Conservation (phyloP, 345 rosid species). For the Sonneratia alba region DNA sequence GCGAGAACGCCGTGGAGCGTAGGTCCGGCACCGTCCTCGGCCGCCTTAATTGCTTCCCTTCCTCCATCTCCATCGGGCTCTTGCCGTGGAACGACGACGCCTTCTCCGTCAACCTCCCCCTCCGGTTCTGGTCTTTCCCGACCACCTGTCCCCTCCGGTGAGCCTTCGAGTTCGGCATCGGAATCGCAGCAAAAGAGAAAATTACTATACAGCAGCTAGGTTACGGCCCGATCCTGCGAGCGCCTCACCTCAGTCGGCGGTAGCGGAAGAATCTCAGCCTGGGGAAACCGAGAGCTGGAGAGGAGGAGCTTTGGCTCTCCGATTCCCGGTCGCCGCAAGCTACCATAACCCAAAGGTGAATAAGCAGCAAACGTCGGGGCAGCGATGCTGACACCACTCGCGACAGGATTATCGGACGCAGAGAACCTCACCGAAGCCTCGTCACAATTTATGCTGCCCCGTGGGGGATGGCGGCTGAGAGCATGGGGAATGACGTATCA, state of each 20-base stretch:
- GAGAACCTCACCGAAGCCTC: background rate
- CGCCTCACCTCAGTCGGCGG: slow-evolving; percentile 35
- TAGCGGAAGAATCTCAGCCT: slow-evolving; percentile 41
- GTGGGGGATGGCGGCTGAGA: too few relatives aligned
- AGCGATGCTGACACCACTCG: too few relatives aligned
- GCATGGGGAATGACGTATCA: too few relatives aligned
- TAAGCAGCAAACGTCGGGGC: slow-evolving; percentile 5
- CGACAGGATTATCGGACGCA: background rate
- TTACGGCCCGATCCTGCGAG: background rate
- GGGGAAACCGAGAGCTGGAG: slow-evolving; percentile 53
- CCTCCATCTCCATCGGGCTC: slow-evolving; percentile 19
- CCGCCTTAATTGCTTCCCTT: slow-evolving; percentile 33
- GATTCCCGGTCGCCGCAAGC: slow-evolving; percentile 28
- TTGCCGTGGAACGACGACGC: slow-evolving; percentile 65
- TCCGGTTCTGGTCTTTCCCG: slow-evolving; percentile 32
- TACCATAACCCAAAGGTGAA: slow-evolving; percentile 38
- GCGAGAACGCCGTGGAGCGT: slow-evolving; percentile 18
- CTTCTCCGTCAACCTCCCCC: slow-evolving; percentile 32
- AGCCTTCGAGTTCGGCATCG: slow-evolving; percentile 50
- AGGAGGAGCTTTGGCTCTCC: slow-evolving; percentile 39
- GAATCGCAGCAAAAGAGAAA: background rate
- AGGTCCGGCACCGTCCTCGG: slow-evolving; percentile 67
- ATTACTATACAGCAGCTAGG: background rate
- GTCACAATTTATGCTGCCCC: too few relatives aligned
- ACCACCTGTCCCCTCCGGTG: slow-evolving; percentile 50